Percentiles rank a stretch among this genome's conserved stretches.
Conservation (phyloP, 805 yeast genomes). For the Clavispora carvajalis region DNA sequence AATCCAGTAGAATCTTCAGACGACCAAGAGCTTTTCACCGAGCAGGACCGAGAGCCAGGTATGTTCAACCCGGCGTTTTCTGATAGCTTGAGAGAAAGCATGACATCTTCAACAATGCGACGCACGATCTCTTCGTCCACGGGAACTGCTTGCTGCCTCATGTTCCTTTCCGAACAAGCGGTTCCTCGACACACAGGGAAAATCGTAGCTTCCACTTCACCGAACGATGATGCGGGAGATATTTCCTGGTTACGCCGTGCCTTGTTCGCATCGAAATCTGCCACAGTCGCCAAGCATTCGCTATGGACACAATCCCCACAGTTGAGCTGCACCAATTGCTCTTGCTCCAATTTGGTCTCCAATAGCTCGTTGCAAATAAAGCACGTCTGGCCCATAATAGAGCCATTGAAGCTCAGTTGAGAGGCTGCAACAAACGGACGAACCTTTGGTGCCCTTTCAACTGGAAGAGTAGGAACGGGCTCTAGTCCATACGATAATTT, state of each 20-base stretch:
- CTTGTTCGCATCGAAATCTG: neutral
- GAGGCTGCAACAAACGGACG: neutral
- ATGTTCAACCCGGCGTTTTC: neutral
- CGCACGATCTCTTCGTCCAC: constrained; percentile 5
- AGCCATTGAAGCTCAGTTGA: neutral
- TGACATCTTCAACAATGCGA: constrained; percentile 8
- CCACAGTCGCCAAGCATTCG: constrained; percentile 40
- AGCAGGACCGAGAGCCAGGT: neutral
- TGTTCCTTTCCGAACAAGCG: constrained; percentile 3
- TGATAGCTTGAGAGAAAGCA: constrained; percentile 10
- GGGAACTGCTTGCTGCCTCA: constrained; percentile 3
- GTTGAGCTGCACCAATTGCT: constrained; percentile 40
- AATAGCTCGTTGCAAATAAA: constrained; percentile 51
- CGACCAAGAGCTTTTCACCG: neutral
- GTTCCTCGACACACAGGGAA: constrained; percentile 12
- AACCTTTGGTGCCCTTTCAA: constrained; percentile 1
- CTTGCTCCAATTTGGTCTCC: constrained; percentile 39
- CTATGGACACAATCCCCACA: constrained; percentile 59
- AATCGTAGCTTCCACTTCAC: neutral
- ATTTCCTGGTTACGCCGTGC: neutral
- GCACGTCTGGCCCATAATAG: constrained; percentile 19
- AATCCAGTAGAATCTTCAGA: neutral
- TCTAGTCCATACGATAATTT: neutral
- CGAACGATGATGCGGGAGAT: neutral
- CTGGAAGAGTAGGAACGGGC: neutral